phyloP scores from a whole-genome alignment of 345 rosid genomes.

The Salix suchowensis region DNA sequence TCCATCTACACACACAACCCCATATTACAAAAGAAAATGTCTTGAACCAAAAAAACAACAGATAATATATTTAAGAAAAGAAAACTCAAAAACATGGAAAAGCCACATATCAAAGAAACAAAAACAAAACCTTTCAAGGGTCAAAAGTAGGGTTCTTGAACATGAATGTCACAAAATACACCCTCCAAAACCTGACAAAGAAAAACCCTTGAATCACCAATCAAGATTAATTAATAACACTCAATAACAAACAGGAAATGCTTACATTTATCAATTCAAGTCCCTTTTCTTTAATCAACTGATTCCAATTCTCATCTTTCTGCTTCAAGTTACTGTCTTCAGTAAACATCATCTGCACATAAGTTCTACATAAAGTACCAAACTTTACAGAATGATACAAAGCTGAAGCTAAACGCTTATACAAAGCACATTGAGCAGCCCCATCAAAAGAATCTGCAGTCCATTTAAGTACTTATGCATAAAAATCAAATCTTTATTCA shows the following conservation, averaged over 20 bases:
- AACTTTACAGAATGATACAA: constrained; percentile 39
- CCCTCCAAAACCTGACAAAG: too few species aligned
- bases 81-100: too few species aligned
- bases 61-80: too few species aligned
- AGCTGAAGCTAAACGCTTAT: constrained; percentile 35
- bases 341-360: constrained; percentile 16
- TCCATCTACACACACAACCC: too few species aligned
- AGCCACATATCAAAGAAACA: too few species aligned
- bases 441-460: constrained; percentile 32
- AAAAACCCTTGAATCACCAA: not conserved
- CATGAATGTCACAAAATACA: too few species aligned
- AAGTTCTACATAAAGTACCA: constrained; percentile 23
- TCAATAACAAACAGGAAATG: too few species aligned
- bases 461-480: not conserved
- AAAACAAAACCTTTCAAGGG: too few species aligned
- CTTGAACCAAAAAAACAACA: too few species aligned
- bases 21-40: too few species aligned
- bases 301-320: constrained; percentile 39
- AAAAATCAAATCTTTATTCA: too few species aligned
- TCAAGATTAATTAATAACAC: not conserved
- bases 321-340: constrained; percentile 22
- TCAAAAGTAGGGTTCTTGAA: too few species aligned
- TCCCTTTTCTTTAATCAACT: constrained; percentile 41
- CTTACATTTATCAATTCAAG: constrained; percentile 39
- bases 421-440: constrained; percentile 46